Evolutionary conservation across 139 green algal genomes (phyloP).

Genomic region (Closterium sp.): DNA sequence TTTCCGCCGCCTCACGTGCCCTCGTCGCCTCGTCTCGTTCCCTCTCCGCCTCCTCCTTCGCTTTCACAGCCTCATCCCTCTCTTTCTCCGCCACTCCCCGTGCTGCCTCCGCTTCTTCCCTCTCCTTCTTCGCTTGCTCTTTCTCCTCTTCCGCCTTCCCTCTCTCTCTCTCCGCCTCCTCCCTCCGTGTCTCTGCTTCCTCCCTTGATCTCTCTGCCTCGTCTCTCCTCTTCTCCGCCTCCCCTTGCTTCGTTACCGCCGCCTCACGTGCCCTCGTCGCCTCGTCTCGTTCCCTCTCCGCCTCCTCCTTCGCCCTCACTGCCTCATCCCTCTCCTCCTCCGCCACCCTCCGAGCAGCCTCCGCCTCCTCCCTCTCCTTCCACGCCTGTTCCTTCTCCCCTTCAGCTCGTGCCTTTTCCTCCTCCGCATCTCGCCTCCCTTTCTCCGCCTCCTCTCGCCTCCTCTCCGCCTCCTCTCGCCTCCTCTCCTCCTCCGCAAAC

Average conservation of each 20-base stretch:
- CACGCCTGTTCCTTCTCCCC: background rate
- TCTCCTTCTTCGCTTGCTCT: background rate
- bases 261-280: background rate
- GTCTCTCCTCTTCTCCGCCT: background rate
- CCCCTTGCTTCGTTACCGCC: background rate
- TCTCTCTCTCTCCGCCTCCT: background rate
- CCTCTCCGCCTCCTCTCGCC: background rate
- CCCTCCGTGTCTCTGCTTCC: background rate
- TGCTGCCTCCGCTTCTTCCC: too few relatives aligned
- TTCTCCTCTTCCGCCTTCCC: background rate
- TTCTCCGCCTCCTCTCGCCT: background rate
- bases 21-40: too few relatives aligned
- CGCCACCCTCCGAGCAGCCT: background rate
- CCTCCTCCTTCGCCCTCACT: background rate
- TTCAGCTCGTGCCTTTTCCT: background rate
- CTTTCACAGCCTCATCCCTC: too few relatives aligned
- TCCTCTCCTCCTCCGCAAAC: background rate
- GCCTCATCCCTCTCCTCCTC: background rate
- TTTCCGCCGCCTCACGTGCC: too few relatives aligned
- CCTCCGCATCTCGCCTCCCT: background rate
- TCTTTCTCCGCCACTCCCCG: too few relatives aligned
- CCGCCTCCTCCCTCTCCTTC: background rate
- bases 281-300: background rate
- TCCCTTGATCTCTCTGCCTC: background rate
- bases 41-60: too few relatives aligned